phyloP scores from a whole-genome alignment of 306 rosid genomes.

The Prunus armeniaca region DNA sequence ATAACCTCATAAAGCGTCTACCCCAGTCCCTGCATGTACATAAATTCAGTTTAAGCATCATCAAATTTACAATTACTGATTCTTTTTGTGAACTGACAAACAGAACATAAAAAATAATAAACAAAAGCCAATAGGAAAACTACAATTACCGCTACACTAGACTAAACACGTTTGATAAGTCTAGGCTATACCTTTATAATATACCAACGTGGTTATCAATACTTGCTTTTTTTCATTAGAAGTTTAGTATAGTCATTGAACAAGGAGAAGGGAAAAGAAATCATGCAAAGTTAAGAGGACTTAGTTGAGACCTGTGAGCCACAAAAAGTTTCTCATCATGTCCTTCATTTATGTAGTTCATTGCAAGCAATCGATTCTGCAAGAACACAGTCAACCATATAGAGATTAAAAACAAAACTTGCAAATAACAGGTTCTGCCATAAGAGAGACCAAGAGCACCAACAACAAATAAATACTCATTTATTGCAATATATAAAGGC shows the following conservation, averaged over 20 bases:
- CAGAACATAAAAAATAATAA: background rate
- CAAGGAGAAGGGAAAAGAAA: background rate
- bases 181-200: background rate
- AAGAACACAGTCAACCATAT: conserved; percentile 4
- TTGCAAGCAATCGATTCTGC: conserved; percentile 92
- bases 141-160: background rate
- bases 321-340: conserved; percentile 75
- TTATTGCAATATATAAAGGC: background rate
- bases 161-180: background rate
- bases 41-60: background rate
- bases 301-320: conserved; percentile 71
- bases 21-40: conserved; percentile 92
- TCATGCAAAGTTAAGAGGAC: conserved; percentile 20
- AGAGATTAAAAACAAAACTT: background rate
- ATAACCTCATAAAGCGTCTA: conserved; percentile 81
- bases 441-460: background rate
- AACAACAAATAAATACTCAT: background rate
- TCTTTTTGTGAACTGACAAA: background rate
- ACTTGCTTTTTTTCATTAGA: background rate
- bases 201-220: background rate
- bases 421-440: background rate
- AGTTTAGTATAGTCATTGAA: background rate
- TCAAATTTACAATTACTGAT: background rate
- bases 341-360: conserved; percentile 92
- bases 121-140: background rate